Evolutionary conservation across 176 grass and related monocot species (phyloP), one percentile per base, ranked within the genome.

Genomic region (Zizania latifolia): DNA sequence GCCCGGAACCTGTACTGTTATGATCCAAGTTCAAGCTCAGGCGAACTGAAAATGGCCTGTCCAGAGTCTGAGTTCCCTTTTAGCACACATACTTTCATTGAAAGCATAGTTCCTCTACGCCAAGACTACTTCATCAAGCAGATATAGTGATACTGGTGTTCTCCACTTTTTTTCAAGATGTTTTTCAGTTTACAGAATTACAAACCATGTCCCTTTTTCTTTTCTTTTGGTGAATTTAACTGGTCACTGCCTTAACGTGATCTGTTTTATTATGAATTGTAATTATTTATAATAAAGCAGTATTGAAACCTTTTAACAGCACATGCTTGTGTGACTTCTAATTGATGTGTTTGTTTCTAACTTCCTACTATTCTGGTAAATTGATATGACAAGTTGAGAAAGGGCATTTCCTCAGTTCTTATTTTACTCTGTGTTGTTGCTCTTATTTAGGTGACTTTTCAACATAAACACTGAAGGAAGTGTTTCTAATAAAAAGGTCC

Each of bases 11-110:
- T 88, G 17, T 88, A 70, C 13, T 88, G 86, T 11, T 79, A 70
- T 46, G 86, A 88, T 70, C 81, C 86, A 75, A 75, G 46, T 75
- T 88, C 81, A 84, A 62, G 24, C 33, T 84, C 81, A 16, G 70
- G 58, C 44, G 86, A 84, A 69, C 9, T 84, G 22, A 62, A 68
- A 28, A 88, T 60, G 16, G 81, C 63, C 12, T 88, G 70, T 73
- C 56, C 76, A 46, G 86, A 84, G 44, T 67, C 82, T 32, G 86
- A 84, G 36, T 74, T 88, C 34, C 63, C 86, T 5, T 88, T 84
- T 62, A 84, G 86, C 81, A 70, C 81, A n/a, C 81, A 88, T 80
- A 84, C 76, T 36, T 84, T 80, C 46, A 59, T 70, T 24, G 86
- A 88, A 54, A 88, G 86, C 55, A 79, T 88, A 84, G 37, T 88